These are phyloP conservation scores for Auricularia sp. DNA, from an alignment of 768 basidiomycete genomes.

Conservation along the genomic window DNA sequence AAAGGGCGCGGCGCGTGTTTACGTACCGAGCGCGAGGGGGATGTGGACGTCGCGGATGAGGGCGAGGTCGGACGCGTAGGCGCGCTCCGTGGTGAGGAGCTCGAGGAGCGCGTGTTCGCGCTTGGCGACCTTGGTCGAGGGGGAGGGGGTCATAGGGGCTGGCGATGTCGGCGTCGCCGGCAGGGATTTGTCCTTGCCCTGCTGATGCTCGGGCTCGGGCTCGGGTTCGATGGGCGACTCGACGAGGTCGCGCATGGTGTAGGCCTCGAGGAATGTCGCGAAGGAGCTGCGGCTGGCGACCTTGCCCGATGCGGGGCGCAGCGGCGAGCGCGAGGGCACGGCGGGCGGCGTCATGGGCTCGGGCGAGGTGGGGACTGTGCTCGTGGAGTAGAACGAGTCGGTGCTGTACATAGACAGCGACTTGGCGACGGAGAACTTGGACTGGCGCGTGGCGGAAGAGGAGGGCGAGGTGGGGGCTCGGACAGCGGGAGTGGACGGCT, in stretches of 20 bases:
- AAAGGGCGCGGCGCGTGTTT: not conserved
- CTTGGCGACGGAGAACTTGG: not conserved
- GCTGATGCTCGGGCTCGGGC: not conserved
- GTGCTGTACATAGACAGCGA: conserved; percentile 3
- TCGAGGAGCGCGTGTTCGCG: conserved; percentile 71
- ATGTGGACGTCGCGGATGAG: conserved; percentile 71
- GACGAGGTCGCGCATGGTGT: conserved; percentile 1
- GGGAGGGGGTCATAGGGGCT: not conserved
- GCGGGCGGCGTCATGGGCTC: not conserved
- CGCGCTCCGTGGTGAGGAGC: conserved; percentile 66
- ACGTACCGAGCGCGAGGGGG: conserved; percentile 63
- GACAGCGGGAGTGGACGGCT: not conserved
- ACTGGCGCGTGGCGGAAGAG: not conserved
- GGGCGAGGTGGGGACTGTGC: not conserved
- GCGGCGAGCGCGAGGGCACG: not conserved
- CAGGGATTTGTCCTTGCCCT: not conserved
- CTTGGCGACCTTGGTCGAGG: conserved; percentile 39
- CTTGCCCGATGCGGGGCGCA: not conserved
- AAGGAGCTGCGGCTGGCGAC: not conserved
- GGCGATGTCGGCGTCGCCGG: not conserved
- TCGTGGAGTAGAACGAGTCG: not conserved
- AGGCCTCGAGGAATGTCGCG: not conserved
- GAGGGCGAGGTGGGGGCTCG: not conserved
- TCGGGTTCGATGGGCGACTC: not conserved
- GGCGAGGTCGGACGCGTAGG: conserved; percentile 76